Conservation (phyloP, 495 filamentous ascomycete genomes). For the Xylaria curta region DNA sequence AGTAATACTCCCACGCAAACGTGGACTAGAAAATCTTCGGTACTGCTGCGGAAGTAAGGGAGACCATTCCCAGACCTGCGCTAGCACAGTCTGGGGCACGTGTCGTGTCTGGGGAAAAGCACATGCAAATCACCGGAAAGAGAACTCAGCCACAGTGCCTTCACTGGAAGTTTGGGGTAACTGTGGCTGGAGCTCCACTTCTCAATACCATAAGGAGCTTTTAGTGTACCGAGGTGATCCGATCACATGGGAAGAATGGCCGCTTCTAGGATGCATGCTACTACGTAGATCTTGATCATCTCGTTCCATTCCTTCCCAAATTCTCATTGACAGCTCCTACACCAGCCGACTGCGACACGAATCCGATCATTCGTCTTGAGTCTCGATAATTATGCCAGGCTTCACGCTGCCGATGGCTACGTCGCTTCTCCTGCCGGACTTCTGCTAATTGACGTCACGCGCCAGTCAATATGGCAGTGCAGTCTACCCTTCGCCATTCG, state of each 20-base stretch:
- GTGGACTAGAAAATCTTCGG: neutral
- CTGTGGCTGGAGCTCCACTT: constrained; percentile 12
- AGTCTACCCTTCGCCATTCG: constrained; percentile 78
- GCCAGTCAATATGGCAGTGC: constrained; percentile 71
- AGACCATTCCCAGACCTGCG: neutral
- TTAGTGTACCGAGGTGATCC: constrained; percentile 23
- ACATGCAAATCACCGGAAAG: neutral
- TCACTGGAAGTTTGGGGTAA: neutral
- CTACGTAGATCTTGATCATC: neutral
- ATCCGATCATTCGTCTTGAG: neutral
- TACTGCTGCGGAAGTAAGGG: neutral
- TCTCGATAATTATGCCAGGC: constrained; percentile 24
- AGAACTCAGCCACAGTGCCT: neutral
- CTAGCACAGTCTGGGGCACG: constrained; percentile 11
- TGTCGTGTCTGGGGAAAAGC: constrained; percentile 7
- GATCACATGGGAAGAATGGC: constrained; percentile 25
- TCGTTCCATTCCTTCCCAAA: constrained; percentile 3
- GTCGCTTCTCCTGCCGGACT: constrained; percentile 22
- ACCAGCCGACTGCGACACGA: neutral
- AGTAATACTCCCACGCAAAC: neutral
- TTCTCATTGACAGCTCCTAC: neutral
- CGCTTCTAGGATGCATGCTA: constrained; percentile 3
- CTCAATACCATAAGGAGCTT: neutral
- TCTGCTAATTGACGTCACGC: constrained; percentile 36
- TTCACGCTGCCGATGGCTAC: constrained; percentile 18